Percentiles rank a stretch among this genome's conserved stretches.
phyloP scores from a whole-genome alignment of 371 early-diverging fungal species.

The Apophysomyces ossiformis region DNA sequence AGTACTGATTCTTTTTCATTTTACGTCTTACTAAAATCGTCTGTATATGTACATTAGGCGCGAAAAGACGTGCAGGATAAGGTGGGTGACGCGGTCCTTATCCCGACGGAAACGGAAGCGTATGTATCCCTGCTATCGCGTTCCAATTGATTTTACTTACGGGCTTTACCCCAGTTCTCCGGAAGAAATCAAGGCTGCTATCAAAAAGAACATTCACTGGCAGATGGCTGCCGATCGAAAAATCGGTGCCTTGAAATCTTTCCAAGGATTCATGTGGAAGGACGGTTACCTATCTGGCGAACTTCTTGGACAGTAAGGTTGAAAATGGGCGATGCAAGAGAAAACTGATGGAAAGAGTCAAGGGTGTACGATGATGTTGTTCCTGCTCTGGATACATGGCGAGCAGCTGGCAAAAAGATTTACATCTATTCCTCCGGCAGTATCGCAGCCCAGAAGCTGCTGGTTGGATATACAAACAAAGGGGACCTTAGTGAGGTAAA shows the following conservation, averaged over 20 bases:
- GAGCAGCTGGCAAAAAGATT: slow-evolving; percentile 58
- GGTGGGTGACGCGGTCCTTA: slow-evolving; percentile 48
- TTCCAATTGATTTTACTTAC: not conserved
- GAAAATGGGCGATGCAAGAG: not conserved
- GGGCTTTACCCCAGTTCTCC: slow-evolving; percentile 28
- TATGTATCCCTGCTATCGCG: slow-evolving; percentile 21
- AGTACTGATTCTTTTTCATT: too few relatives aligned
- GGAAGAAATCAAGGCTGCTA: slow-evolving; percentile 61
- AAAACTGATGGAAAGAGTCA: not conserved
- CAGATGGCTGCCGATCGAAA: slow-evolving; percentile 89
- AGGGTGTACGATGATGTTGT: slow-evolving; percentile 89
- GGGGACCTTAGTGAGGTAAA: slow-evolving; percentile 80
- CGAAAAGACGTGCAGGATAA: slow-evolving; percentile 59
- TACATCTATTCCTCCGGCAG: slow-evolving; percentile 96
- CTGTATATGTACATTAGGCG: slow-evolving; percentile 40
- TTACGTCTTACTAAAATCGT: not conserved
- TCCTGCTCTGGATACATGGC: slow-evolving; percentile 75
- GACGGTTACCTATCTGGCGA: slow-evolving; percentile 80
- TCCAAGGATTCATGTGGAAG: slow-evolving; percentile 96
- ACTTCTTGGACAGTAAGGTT: slow-evolving; percentile 76
- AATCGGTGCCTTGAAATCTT: slow-evolving; percentile 84
- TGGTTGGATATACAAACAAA: slow-evolving; percentile 81
- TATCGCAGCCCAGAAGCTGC: slow-evolving; percentile 88
- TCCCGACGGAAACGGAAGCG: slow-evolving; percentile 49
- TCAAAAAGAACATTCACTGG: slow-evolving; percentile 75